Evolutionary conservation across 2,329 filamentous ascomycete genomes (phyloP), one percentile per base, ranked within the genome.

Genomic region (Paecilomyces variotii): DNA sequence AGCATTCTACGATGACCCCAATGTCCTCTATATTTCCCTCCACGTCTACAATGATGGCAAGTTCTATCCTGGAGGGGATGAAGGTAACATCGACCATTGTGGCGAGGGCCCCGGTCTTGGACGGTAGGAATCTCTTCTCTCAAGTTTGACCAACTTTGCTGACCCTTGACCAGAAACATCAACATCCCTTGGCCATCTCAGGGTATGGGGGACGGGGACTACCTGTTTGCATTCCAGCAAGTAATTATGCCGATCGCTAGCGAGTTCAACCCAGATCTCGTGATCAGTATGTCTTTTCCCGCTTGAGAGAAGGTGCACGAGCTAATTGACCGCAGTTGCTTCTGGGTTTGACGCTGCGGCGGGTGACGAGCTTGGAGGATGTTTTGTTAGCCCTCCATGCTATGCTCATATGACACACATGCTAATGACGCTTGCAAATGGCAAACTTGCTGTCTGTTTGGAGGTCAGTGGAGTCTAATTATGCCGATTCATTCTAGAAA

Each of bases 401-500:
- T 99, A 97, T 71, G 90, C 92, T 12, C 93, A 99, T 70, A 97
- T 99, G 94, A 97, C 94, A 14, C 91, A 97, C 70, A 97, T 97
- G 93, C 84, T 99, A 54, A 97, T 97, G 92, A 91, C 90, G 1
- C 80, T 99, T 24, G 93, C 94, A 0, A 82, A 87, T 52, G 94
- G 94, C 28, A 96, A 92, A 70, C 82, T 99, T 12, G 89, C 90
- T 2, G 93, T 97, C 7, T 97, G 92, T 70, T 81, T 99, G 2
- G 94, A 99, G 73, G 78, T 80, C 60, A 55, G 65, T 39, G n/a
- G 58, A 39, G 50, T 6, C 58, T 4, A 26, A 12, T 58, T 24
- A 12, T 25, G 25, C 2, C 50, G 56, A n/a, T 19, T 30, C 26
- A 24, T 39, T 27, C 53, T 10, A 2, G 9, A 32, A 26, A 50